Percentiles rank a stretch among this genome's conserved stretches.
Conservation (phyloP, 2,329 filamentous ascomycete genomes). For the Colletotrichum coccodes region DNA sequence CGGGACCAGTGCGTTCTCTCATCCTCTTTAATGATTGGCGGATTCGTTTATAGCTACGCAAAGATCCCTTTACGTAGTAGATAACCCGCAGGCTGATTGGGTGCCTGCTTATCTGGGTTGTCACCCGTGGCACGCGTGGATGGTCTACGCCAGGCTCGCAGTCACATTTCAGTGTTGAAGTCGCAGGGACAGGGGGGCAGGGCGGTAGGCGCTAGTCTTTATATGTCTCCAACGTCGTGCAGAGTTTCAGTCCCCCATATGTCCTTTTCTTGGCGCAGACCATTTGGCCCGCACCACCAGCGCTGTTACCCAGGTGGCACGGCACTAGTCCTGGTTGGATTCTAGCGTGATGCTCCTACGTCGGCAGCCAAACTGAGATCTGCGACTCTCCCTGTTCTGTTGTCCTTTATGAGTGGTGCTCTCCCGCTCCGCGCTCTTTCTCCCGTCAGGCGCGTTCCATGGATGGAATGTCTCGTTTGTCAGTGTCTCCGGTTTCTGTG, state of each 20-base stretch:
- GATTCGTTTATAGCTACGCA: background rate
- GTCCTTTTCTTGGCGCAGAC: background rate
- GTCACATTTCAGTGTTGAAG: background rate
- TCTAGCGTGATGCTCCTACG: background rate
- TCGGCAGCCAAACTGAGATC: constrained; percentile 3
- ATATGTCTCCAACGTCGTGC: background rate
- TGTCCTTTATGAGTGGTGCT: background rate
- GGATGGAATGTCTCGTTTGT: background rate
- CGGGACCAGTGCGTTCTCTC: background rate
- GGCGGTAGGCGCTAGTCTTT: background rate
- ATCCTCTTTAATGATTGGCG: background rate
- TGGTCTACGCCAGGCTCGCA: background rate
- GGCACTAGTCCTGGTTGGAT: background rate
- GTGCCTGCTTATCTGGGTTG: too few species aligned
- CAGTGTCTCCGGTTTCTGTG: background rate
- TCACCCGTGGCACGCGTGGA: too few species aligned
- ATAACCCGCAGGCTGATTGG: too few species aligned
- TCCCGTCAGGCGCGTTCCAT: background rate
- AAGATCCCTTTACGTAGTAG: too few species aligned
- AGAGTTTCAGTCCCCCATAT: background rate
- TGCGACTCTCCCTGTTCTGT: background rate
- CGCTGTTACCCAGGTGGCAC: background rate
- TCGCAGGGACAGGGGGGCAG: background rate
- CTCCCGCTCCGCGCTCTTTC: background rate
- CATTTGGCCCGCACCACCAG: background rate